A percentile compares a stretch with the other conserved stretches of the same genome.
phyloP scores from a whole-genome alignment of 2,329 filamentous ascomycete genomes.

The Mariannaea elegans region DNA sequence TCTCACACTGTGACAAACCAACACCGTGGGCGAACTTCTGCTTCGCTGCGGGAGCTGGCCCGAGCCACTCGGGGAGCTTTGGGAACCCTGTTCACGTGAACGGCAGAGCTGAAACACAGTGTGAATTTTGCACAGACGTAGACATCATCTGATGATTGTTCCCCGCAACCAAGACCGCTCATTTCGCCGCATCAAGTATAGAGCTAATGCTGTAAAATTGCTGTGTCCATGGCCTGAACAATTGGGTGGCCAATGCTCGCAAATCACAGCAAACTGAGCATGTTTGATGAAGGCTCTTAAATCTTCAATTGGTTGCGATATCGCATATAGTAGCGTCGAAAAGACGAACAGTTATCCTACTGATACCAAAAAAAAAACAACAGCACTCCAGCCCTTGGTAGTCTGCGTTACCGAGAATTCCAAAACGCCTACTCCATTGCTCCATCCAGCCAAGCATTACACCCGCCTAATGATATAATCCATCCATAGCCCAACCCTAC shows the following conservation, averaged over 20 bases:
- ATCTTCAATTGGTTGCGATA: too few species aligned
- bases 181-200: not conserved
- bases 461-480: not conserved
- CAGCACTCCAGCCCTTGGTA: constrained; percentile 43
- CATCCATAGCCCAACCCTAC: constrained; percentile 2
- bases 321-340: too few species aligned
- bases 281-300: too few species aligned
- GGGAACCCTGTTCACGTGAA: constrained; percentile 1
- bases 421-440: constrained; percentile 28
- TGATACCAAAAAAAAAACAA: constrained; percentile 20
- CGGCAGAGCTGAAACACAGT: constrained; percentile 10
- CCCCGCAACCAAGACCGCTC: too few species aligned
- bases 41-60: not conserved
- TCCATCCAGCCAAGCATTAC: constrained; percentile 15
- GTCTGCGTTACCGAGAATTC: constrained; percentile 36
- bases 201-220: too few species aligned
- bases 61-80: not conserved
- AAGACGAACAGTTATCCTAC: too few species aligned
- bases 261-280: too few species aligned
- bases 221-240: not conserved
- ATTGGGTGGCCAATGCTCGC: too few species aligned
- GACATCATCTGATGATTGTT: constrained; percentile 9
- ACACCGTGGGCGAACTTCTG: not conserved
- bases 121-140: not conserved
- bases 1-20: constrained; percentile 9